phyloP scores from a whole-genome alignment of 148 eudicot species.

The Amaranthus hypochondriacus region DNA sequence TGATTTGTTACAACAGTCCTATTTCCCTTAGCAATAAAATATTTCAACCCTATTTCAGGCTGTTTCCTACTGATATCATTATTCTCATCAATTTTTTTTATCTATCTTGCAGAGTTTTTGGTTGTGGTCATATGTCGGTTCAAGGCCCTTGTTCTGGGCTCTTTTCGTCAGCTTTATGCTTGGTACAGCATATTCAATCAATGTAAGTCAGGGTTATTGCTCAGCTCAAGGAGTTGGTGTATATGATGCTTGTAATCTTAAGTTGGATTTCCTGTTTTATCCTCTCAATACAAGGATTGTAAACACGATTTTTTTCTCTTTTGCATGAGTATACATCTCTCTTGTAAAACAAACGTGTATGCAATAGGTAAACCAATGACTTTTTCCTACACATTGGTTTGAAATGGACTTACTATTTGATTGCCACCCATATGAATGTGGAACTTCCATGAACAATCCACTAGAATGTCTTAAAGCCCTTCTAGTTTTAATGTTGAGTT shows the following conservation, averaged over 20 bases:
- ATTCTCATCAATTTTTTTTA: neutral
- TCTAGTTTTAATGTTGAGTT: neutral
- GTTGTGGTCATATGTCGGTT: slow-evolving; percentile 72
- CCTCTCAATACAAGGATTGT: neutral
- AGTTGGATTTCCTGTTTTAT: neutral
- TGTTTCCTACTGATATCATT: neutral
- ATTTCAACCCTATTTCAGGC: neutral
- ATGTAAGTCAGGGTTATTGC: slow-evolving; percentile 51
- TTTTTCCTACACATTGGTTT: neutral
- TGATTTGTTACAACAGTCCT: too few relatives aligned
- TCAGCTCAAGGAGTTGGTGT: neutral
- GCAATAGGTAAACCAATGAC: neutral
- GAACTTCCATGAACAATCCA: neutral
- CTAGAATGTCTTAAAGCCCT: neutral
- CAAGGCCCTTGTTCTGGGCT: slow-evolving; percentile 95
- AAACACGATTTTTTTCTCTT: neutral
- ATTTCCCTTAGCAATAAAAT: too few relatives aligned
- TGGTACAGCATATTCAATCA: slow-evolving; percentile 92
- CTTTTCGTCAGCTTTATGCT: slow-evolving; percentile 80
- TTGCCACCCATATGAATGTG: neutral
- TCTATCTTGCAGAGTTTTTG: slow-evolving; percentile 68
- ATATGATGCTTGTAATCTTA: slow-evolving; percentile 1
- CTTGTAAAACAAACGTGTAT: neutral
- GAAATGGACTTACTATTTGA: neutral
- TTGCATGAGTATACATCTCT: neutral